Percentiles rank a stretch among this genome's conserved stretches.
Conservation (phyloP, 768 basidiomycete genomes). For the Butyriboletus loyo region DNA sequence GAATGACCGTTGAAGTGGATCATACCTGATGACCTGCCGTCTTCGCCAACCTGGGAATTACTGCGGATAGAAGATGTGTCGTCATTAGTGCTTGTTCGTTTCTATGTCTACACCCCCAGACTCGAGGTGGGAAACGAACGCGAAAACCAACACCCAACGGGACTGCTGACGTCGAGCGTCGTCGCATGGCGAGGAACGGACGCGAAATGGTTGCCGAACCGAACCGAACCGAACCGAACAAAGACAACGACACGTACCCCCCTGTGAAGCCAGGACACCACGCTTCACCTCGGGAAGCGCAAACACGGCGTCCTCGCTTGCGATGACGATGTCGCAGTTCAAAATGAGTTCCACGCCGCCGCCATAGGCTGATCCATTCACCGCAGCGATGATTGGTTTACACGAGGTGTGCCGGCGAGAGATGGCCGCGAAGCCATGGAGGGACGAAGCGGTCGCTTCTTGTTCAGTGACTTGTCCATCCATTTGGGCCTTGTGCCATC, state of each 20-base stretch:
- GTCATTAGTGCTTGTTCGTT: conserved; percentile 12
- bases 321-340: conserved; percentile 77
- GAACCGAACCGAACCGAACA: background rate
- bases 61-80: conserved; percentile 32
- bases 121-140: background rate
- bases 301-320: conserved; percentile 63
- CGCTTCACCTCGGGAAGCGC: conserved; percentile 76
- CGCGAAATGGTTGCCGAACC: background rate
- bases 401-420: conserved; percentile 58
- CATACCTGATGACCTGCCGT: conserved; percentile 74
- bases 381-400: conserved; percentile 81
- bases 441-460: conserved; percentile 36
- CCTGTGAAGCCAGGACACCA: conserved; percentile 70
- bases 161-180: background rate
- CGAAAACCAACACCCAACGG: background rate
- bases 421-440: conserved; percentile 69
- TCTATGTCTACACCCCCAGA: conserved; percentile 1
- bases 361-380: conserved; percentile 69
- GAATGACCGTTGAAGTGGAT: background rate
- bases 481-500: conserved; percentile 59
- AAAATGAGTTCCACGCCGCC: conserved; percentile 66
- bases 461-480: conserved; percentile 44
- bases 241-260: conserved; percentile 45
- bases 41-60: conserved; percentile 63
- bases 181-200: background rate